A percentile compares a stretch with the other conserved stretches of the same genome.
phyloP scores from a whole-genome alignment of 169 alveolate species.

The Plasmodium malariae region DNA sequence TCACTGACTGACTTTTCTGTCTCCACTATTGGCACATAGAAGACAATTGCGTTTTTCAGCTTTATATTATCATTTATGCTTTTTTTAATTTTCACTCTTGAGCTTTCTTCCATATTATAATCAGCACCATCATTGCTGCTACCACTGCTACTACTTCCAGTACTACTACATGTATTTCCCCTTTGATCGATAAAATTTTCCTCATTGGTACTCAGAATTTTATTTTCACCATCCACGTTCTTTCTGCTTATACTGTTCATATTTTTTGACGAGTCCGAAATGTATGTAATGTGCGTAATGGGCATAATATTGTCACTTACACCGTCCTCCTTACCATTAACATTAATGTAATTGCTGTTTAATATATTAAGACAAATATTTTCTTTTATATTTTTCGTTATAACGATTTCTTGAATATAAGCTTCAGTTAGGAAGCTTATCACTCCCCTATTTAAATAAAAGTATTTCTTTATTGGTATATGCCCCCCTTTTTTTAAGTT shows the following conservation, averaged over 20 bases:
- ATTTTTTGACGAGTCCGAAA: background rate
- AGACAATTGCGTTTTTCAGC: conserved; percentile 52
- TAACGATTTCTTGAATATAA: conserved; percentile 61
- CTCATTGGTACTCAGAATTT: background rate
- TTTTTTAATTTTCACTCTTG: conserved; percentile 2
- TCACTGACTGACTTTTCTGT: conserved; percentile 72
- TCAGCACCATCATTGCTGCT: background rate
- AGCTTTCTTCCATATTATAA: conserved; percentile 12
- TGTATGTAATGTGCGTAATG: conserved; percentile 7
- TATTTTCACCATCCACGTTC: background rate
- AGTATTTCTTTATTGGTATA: conserved; percentile 34
- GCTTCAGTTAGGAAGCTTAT: conserved; percentile 58
- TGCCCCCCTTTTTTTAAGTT: background rate
- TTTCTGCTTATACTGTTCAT: background rate
- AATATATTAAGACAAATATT: conserved; percentile 58
- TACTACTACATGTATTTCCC: background rate
- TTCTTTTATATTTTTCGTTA: conserved; percentile 44
- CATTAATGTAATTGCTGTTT: conserved; percentile 22
- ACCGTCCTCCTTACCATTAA: background rate
- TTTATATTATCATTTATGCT: conserved; percentile 12
- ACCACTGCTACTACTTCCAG: background rate
- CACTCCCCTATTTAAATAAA: conserved; percentile 22
- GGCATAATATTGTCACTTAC: background rate
- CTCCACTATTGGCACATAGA: conserved; percentile 65
- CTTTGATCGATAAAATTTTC: background rate